Percentiles rank a stretch among this genome's conserved stretches.
Conservation (phyloP, 2,329 filamentous ascomycete species). For the Trichoderma gracile region DNA sequence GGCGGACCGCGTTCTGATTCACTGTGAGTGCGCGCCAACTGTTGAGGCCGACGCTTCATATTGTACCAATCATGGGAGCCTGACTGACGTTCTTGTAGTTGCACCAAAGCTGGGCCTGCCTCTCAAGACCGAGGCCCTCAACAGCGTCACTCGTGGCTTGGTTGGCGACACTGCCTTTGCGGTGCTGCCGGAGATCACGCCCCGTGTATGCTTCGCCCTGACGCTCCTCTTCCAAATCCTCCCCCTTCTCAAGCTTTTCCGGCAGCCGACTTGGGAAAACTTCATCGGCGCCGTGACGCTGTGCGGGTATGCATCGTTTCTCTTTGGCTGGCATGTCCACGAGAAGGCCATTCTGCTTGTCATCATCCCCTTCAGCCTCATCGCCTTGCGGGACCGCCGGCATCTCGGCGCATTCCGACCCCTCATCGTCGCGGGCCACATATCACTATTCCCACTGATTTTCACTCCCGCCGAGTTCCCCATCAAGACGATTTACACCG, state of each 20-base stretch:
- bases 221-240: conserved; percentile 81
- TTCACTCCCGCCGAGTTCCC: conserved; percentile 93
- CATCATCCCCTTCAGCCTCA: conserved; percentile 91
- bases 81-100: conserved; percentile 53
- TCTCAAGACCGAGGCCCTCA: conserved; percentile 72
- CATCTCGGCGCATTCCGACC: conserved; percentile 91
- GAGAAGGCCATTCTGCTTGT: conserved; percentile 95
- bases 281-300: conserved; percentile 89
- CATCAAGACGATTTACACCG: conserved; percentile 88
- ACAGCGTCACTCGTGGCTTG: conserved; percentile 87
- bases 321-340: conserved; percentile 98
- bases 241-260: conserved; percentile 79
- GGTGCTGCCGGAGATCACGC: conserved; percentile 82
- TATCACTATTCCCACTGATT: conserved; percentile 89
- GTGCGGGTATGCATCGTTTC: conserved; percentile 92
- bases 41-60: too few relatives aligned
- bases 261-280: conserved; percentile 77
- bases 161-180: conserved; percentile 95
- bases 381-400: conserved; percentile 84
- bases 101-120: conserved; percentile 77
- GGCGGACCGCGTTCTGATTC: conserved; percentile 77
- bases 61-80: too few relatives aligned
- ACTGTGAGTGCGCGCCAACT: conserved; percentile 53
- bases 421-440: conserved; percentile 87
- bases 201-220: conserved; percentile 75